phyloP scores from a whole-genome alignment of 2,329 filamentous ascomycete species.

The Colletotrichum cordylinicola region DNA sequence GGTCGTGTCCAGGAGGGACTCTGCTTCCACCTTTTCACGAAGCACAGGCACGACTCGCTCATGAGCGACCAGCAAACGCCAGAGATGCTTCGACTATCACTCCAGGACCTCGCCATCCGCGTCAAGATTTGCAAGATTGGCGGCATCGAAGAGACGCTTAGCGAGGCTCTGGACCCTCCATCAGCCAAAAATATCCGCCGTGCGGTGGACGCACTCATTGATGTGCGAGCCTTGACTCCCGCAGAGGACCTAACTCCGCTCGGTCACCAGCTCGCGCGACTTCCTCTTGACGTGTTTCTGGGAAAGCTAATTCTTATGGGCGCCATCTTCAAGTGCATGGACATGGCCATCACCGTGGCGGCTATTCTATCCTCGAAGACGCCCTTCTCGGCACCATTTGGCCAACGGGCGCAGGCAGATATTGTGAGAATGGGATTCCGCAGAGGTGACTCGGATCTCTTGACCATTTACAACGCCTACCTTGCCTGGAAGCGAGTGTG shows the following conservation, averaged over 20 bases:
- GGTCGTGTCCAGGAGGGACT: slow-evolving; percentile 94
- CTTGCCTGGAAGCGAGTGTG: slow-evolving; percentile 85
- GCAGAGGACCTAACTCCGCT: slow-evolving; percentile 86
- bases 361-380: slow-evolving; percentile 95
- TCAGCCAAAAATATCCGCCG: slow-evolving; percentile 91
- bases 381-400: slow-evolving; percentile 87
- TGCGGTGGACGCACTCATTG: slow-evolving; percentile 90
- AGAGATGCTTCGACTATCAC: slow-evolving; percentile 90
- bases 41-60: slow-evolving; percentile 80
- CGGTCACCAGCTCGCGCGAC: slow-evolving; percentile 82
- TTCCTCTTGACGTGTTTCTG: slow-evolving; percentile 92
- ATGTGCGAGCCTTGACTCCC: slow-evolving; percentile 86
- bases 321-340: slow-evolving; percentile 86
- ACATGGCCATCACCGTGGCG: slow-evolving; percentile 89
- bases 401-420: slow-evolving; percentile 82
- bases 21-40: slow-evolving; percentile 96
- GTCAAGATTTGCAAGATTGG: slow-evolving; percentile 98
- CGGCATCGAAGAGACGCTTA: slow-evolving; percentile 87
- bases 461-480: slow-evolving; percentile 96
- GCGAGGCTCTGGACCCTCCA: slow-evolving; percentile 87
- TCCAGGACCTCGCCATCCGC: slow-evolving; percentile 93
- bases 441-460: slow-evolving; percentile 85
- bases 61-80: slow-evolving; percentile 95
- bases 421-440: slow-evolving; percentile 80
- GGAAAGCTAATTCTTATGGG: slow-evolving; percentile 92